Base-by-base conservation (phyloP, 306 rosid genomes). In the Quercus wislizeni region DNA sequence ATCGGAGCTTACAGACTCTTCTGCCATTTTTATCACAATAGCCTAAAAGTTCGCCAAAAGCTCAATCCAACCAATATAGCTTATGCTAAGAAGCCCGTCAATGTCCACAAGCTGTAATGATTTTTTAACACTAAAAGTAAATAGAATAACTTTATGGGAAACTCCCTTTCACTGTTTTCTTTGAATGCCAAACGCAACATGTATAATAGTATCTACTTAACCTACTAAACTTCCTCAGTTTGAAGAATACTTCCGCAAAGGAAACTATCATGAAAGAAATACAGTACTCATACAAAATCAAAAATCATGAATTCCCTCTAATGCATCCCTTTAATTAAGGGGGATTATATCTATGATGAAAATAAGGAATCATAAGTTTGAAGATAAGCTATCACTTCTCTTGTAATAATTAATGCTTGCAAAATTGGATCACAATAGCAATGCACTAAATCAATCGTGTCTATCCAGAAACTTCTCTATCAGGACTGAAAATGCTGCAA, bases 401-500 rank as follows among this genome's bases (percentile, higher is more conserved):
- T 49, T 54, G 74, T 43, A 43, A 5, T 33, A 20, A 31, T 15
- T 27, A 35, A 25, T 73, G 52, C 43, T 75, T 54, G 80, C 85
- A 85, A 85, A 85, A 81, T 28, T 69, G 78, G 58, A 3, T 54
- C 62, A 28, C 55, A 64, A 67, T 15, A 23, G 76, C 61, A 76
- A 58, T 55, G 74, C 51, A 35, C 67, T 89, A 67, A 67, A 67
- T 67, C 85, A 92, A 75, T 83, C 83, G 23, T 92, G 97, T 51
- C 99, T 86, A 38, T 95, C 98, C 74, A 90, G 77, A 83, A 95
- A 95, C 84, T 95, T 95, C 87, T 91, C 96, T 81, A 90, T 95
- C 54, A 88, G 41, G 6, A 89, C 96, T 20, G 97, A 91, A 85
- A 95, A 95, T 69, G 99, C 93, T 1, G 99, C 97, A 83, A 94